These are phyloP conservation scores for Diaporthe vexans DNA, from an alignment of 2,329 filamentous ascomycete genomes.

Conservation along the genomic window DNA sequence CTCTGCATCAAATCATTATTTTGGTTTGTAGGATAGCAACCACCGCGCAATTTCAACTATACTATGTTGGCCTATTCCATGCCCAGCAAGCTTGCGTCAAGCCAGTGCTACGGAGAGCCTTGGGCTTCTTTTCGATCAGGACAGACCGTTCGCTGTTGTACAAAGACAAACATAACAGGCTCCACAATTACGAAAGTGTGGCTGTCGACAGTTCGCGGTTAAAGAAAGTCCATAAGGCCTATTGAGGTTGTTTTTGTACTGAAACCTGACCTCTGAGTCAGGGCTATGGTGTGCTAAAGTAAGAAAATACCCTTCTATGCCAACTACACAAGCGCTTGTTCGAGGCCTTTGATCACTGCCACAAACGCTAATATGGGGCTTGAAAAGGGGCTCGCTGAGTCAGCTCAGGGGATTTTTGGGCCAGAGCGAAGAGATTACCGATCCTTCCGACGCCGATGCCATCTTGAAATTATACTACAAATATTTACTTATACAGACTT, in stretches of 20 bases:
- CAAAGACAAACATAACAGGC: not conserved
- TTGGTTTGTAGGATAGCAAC: not conserved
- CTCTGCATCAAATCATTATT: not conserved
- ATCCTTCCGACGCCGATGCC: constrained; percentile 5
- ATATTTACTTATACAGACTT: not conserved
- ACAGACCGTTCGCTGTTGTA: not conserved
- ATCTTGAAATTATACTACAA: not conserved
- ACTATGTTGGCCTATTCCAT: not conserved
- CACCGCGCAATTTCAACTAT: not conserved
- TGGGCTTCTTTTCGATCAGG: not conserved
- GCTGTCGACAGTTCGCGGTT: not conserved
- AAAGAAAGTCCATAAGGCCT: not conserved
- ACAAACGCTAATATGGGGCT: not conserved
- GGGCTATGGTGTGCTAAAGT: not conserved
- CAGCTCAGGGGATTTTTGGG: constrained; percentile 28
- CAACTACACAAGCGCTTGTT: not conserved
- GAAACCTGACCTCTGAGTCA: not conserved
- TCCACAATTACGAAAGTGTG: not conserved
- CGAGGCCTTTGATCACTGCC: not conserved
- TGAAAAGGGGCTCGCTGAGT: constrained; percentile 32
- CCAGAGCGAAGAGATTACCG: constrained; percentile 12
- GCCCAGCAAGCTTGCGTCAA: not conserved
- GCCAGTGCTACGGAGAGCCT: not conserved
- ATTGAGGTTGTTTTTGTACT: no score
- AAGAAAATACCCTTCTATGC: not conserved